Conservation (phyloP, 441 rosid genomes). For the Lepidium campestre region DNA sequence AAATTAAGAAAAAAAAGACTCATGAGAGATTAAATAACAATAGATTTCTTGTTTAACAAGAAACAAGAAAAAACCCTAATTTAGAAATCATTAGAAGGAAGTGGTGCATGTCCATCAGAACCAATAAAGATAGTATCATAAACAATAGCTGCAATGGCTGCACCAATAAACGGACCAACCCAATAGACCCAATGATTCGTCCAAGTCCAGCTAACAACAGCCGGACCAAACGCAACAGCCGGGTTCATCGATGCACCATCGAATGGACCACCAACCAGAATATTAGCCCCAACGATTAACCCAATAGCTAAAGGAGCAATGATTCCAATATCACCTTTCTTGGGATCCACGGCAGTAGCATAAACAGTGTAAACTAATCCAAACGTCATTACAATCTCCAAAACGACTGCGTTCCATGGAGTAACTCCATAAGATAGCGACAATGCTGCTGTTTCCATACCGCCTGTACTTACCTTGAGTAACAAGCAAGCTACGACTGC, state of each 20-base stretch:
- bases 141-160: conserved; percentile 50
- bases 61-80: neutral
- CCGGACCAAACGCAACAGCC: conserved; percentile 63
- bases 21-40: neutral
- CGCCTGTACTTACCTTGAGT: conserved; percentile 52
- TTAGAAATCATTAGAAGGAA: conserved; percentile 46
- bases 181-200: conserved; percentile 67
- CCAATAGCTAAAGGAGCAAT: conserved; percentile 64
- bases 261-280: conserved; percentile 60
- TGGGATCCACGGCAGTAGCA: conserved; percentile 63
- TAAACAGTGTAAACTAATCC: conserved; percentile 64
- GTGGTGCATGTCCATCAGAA: conserved; percentile 38
- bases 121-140: conserved; percentile 54
- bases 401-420: conserved; percentile 44
- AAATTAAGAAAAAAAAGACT: neutral
- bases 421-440: conserved; percentile 41
- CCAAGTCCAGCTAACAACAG: conserved; percentile 71
- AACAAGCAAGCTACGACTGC: conserved; percentile 60
- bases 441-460: conserved; percentile 57
- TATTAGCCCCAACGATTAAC: conserved; percentile 65
- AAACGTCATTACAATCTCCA: conserved; percentile 71
- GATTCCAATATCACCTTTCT: conserved; percentile 46
- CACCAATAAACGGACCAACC: conserved; percentile 61
- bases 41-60: conserved; percentile 7
- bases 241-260: conserved; percentile 77